Evolutionary conservation across 768 basidiomycete species (phyloP), one percentile per base, ranked within the genome.

Genomic region (Gelatoporia subvermispora): DNA sequence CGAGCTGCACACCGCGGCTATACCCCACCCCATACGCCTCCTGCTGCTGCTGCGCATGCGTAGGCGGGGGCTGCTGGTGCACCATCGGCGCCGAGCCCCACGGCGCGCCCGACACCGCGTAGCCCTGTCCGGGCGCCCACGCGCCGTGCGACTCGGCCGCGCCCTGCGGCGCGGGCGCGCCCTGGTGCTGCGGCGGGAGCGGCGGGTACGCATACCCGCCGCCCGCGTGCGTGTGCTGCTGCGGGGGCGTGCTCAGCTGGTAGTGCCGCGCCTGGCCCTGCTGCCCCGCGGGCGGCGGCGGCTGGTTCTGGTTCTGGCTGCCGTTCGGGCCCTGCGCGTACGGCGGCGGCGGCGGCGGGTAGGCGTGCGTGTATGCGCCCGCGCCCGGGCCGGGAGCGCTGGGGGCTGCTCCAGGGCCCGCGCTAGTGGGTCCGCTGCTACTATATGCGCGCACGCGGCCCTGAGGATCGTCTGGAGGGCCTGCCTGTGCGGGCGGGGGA

Each of bases 1-100:
- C 79, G 2, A 83, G 68, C 64, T 81, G 78, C 45, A 81, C 79
- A 44, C 78, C 57, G 51, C 47, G 46, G 13, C 23, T 34, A 17
- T 43, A 75, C 21, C 60, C 63, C 24, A 57, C 54, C 21, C 57
- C 50, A 16, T 54, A 60, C 31, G 56, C 57, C 34, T 50, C 58
- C 36, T 55, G 58, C 43, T 53, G 55, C 45, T 48, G 58, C 57
- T 11, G 61, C 53, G 46, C 53, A 43, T 10, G 54, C 58, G 22
- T 57, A 45, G 3, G 54, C 20, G 23, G 23, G 37, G 37, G 37
- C 24, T 36, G 41, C 48, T 23, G 18, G 22, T 41, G 41, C 34
- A 44, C 25, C 24, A 28, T 40, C 47, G 28, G 50, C 15, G 21
- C 41, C 41, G 34, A 15, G 24, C 36, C 24, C 47, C 23, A 43